Evolutionary conservation across 2,329 filamentous ascomycete genomes (phyloP).

Genomic region (Diplodia intermedia): DNA sequence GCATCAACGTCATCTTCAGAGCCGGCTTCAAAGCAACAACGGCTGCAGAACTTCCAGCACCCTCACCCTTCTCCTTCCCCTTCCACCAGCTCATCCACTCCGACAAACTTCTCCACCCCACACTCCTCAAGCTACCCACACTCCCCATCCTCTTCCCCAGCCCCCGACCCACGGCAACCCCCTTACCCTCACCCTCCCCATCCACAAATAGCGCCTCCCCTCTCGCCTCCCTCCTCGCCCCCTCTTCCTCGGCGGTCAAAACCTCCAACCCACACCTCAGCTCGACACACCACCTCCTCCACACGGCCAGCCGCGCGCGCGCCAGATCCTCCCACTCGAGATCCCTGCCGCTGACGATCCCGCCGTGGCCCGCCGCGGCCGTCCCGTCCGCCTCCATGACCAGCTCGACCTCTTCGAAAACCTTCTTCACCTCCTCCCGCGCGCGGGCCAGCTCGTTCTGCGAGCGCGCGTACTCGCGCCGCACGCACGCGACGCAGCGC

Average conservation of each 20-base stretch:
- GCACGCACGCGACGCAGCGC: background rate
- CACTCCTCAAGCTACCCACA: background rate
- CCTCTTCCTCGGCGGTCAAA: background rate
- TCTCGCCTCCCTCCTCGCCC: background rate
- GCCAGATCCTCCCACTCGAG: background rate
- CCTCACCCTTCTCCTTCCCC: too few relatives aligned
- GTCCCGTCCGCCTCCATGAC: too few relatives aligned
- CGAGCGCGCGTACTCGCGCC: too few relatives aligned
- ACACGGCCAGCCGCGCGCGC: too few relatives aligned
- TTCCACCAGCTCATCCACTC: background rate
- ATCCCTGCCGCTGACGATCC: background rate
- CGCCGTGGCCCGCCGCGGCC: too few relatives aligned
- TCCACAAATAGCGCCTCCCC: background rate
- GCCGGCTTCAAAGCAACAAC: background rate
- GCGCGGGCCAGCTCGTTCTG: background rate
- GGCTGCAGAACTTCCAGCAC: too few relatives aligned
- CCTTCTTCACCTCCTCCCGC: background rate
- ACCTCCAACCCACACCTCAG: background rate
- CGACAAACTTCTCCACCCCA: background rate
- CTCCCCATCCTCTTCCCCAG: background rate
- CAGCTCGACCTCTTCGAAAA: background rate
- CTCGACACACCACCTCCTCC: background rate
- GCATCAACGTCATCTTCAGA: background rate
- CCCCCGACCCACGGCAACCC: background rate
- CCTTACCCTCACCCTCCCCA: background rate